Evolutionary conservation across 108 stramenopile genomes (phyloP).

Genomic region (Fistulifera pelliculosa): DNA sequence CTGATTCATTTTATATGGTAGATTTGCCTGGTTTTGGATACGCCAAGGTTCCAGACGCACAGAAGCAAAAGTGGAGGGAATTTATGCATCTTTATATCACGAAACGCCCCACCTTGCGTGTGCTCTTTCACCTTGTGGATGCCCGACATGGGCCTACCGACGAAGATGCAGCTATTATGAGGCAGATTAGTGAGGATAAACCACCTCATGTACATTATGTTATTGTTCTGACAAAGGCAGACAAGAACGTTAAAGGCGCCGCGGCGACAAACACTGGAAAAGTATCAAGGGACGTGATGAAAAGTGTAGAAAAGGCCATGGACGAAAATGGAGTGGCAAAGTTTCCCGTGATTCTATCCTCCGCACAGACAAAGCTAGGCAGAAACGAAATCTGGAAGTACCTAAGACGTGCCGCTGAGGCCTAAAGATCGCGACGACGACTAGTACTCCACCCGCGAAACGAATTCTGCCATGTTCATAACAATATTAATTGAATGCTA

Average conservation of each 20-base stretch:
- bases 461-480: too few relatives aligned
- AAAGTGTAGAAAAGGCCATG: slow-evolving; percentile 58
- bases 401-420: slow-evolving; percentile 43
- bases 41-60: slow-evolving; percentile 81
- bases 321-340: slow-evolving; percentile 50
- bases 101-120: slow-evolving; percentile 51
- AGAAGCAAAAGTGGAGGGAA: slow-evolving; percentile 68
- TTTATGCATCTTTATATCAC: slow-evolving; percentile 77
- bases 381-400: slow-evolving; percentile 85
- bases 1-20: slow-evolving; percentile 82
- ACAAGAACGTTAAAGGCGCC: slow-evolving; percentile 81
- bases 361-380: slow-evolving; percentile 75
- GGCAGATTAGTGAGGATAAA: slow-evolving; percentile 41
- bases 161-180: slow-evolving; percentile 86
- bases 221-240: slow-evolving; percentile 89
- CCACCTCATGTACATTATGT: slow-evolving; percentile 59
- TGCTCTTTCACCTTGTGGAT: slow-evolving; percentile 91
- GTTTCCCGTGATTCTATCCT: slow-evolving; percentile 68
- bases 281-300: slow-evolving; percentile 46
- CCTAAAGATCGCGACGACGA: slow-evolving; percentile 1
- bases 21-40: slow-evolving; percentile 96
- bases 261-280: slow-evolving; percentile 55
- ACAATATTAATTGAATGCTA: too few relatives aligned
- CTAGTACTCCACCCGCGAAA: too few relatives aligned
- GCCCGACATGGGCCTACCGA: slow-evolving; percentile 86